Base-by-base conservation (phyloP, 2,329 filamentous ascomycete genomes). In the Lachnellula hyalina region DNA sequence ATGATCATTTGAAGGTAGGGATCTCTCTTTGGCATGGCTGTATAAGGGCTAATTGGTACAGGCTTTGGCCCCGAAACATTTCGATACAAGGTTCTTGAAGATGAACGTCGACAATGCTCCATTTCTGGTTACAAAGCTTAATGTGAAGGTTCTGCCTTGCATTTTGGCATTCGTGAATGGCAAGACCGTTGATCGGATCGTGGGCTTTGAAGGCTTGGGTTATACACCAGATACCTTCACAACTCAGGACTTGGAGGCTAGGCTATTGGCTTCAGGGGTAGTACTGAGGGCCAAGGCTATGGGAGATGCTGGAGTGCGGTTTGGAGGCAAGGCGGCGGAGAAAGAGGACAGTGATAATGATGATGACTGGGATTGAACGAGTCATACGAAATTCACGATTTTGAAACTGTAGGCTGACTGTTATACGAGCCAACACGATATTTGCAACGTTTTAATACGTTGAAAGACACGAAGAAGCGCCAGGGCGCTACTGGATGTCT, bases 71-170 rank as follows among this genome's bases (percentile, higher is more conserved):
- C 73, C 74, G 17, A 79, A 78, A 55, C 81, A 84, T 64, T 80
- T 80, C 58, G 80, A 83, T 62, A 82, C 81, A 2, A 71, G 80
- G 17, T 79, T 84, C 52, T 67, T 83, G 17, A 76, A 74, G 57
- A 82, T 83, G 64, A 79, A 81, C 58, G 81, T 83, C 35, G 79
- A 82, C 53, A 82, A 83, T 56, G 79, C 78, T 5, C 79, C 81
- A 1, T 84, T 83, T 56, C 68, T 84, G 51, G 79, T 83, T 25
- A 77, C 78, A 3, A 82, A 79, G 62, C 67, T 84, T 32, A 79
- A 78, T 38, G 72, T 84, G 17, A 75, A 82, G 62, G 79, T 83
- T 2, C 67, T 84, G 42, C 81, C 81, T 4, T 84, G 81, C 62
- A 77, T 84, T 17, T 74, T 83, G 49, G 74, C 76, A 3, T 84